These are phyloP conservation scores for Rhizopus delemar DNA, from an alignment of 371 early-diverging fungal genomes.

Conservation along the genomic window DNA sequence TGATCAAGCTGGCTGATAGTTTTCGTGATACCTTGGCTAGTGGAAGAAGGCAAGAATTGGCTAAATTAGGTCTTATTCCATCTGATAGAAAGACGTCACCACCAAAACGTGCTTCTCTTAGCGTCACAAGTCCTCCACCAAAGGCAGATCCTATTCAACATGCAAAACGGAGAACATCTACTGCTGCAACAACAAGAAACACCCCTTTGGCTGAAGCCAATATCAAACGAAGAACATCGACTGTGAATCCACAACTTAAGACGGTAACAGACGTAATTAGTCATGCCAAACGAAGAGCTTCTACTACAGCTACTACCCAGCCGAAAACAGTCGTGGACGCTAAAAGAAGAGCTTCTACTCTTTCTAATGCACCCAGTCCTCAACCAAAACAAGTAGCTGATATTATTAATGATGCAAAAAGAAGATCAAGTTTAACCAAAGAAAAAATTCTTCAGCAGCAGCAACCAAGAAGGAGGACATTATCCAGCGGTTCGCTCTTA, in stretches of 20 bases:
- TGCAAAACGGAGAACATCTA: not conserved
- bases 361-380: not conserved
- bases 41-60: conserved; percentile 23
- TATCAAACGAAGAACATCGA: not conserved
- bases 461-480: conserved; percentile 33
- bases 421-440: conserved; percentile 35
- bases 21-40: conserved; percentile 37
- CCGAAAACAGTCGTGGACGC: not conserved
- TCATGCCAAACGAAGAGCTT: conserved; percentile 5
- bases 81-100: not conserved
- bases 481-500: conserved; percentile 33
- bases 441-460: conserved; percentile 29
- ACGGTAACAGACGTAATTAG: not conserved
- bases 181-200: conserved; percentile 19
- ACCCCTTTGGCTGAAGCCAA: not conserved
- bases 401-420: conserved; percentile 16
- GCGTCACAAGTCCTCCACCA: conserved; percentile 30
- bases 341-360: not conserved
- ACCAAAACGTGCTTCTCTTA: not conserved
- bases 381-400: conserved; percentile 9
- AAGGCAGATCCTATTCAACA: not conserved
- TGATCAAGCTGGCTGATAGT: conserved; percentile 35
- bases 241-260: not conserved
- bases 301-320: conserved; percentile 4
- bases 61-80: conserved; percentile 2